These are phyloP conservation scores for Mimosa bimucronata DNA, from an alignment of 306 rosid species.

Conservation along the genomic window DNA sequence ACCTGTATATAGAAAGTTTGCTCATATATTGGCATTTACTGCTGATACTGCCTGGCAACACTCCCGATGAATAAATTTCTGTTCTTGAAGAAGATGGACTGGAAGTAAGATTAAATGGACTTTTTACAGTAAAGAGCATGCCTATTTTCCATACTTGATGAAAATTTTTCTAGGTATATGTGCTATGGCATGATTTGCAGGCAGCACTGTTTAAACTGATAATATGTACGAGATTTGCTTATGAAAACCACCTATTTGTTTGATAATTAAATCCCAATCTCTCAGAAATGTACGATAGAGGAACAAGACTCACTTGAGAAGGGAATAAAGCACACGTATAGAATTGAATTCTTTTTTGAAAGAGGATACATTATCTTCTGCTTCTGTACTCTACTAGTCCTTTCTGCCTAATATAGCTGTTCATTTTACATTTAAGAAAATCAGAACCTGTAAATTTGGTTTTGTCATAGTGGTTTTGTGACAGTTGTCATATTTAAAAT, in stretches of 20 bases:
- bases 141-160: background rate
- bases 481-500: conserved; percentile 7
- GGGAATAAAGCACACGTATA: background rate
- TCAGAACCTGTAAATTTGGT: background rate
- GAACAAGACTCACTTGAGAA: background rate
- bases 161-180: background rate
- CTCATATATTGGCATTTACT: background rate
- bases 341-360: background rate
- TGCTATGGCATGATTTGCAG: background rate
- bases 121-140: background rate
- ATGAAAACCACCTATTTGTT: background rate
- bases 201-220: background rate
- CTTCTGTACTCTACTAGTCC: conserved; percentile 25
- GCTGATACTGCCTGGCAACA: background rate
- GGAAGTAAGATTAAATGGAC: background rate
- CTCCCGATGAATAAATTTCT: background rate
- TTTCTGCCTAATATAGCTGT: conserved; percentile 1
- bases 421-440: conserved; percentile 22
- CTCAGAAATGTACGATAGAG: background rate
- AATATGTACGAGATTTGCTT: background rate
- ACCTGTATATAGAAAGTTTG: background rate
- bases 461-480: background rate
- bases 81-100: background rate
- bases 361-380: background rate
- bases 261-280: background rate